Evolutionary conservation across 129 eudicot species (phyloP), one percentile per base, ranked within the genome.

Genomic region (Tagetes patula): DNA sequence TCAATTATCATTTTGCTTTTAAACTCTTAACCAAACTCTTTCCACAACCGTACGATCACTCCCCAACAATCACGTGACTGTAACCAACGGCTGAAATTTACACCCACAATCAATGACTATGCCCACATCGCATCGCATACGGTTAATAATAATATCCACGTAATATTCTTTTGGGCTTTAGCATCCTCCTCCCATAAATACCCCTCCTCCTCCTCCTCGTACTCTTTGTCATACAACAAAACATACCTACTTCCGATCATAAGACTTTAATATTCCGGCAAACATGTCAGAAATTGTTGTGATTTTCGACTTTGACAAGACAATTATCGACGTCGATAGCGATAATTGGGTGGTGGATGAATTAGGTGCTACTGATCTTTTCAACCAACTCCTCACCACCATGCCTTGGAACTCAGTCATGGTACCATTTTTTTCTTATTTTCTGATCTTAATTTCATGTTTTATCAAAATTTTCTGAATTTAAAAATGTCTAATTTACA

Each of bases 331-430:
- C 0, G 2, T 75, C 3, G 97, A 91, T 11, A 91, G 96, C 72
- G 97, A 91, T 68, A 91, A 91, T 52, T 91, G 90, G 90, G 87
- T 91, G 3, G 82, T 88, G 2, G 97, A 86, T 58, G 93, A 85
- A 42, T 45, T 81, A 47, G 81, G 81, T 12, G 84, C 70, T 3
- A 75, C 77, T 3, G 84, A 81, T 13, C 38, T 81, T 13, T 81
- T 70, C 80, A 75, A 70, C 37, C 78, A 86, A 33, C 89, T 91
- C 38, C 86, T 83, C 33, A 83, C 91, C 0, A 86, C 90, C 80
- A 83, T 86, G 95, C 96, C 91, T 1, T 92, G 96, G 96, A 92
- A 92, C 46, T 37, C 90, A 39, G 74, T 87, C 43, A 92, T 92
- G 98, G 98, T 78, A 71, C 13, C 30, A 6, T 52, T 3, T 53